phyloP scores from a whole-genome alignment of 106 monocot genomes.

The Phalaenopsis equestris region DNA sequence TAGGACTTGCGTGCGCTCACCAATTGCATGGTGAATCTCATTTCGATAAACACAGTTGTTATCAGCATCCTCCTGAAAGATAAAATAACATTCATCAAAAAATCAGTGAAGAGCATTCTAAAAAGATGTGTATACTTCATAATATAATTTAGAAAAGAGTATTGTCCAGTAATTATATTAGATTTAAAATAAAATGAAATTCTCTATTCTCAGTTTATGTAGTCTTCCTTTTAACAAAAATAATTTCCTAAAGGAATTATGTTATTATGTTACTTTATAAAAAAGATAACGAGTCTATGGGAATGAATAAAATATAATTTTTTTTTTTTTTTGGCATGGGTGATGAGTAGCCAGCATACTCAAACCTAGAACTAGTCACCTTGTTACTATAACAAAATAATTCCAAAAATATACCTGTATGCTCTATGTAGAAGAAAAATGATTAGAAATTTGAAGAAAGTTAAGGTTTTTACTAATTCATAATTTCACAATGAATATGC shows the following conservation, averaged over 20 bases:
- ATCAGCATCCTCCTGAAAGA: constrained; percentile 47
- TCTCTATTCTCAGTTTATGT: not conserved
- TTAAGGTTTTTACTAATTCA: too few species aligned
- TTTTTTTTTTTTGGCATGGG: not conserved
- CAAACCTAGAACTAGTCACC: too few species aligned
- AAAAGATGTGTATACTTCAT: not conserved
- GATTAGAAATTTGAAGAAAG: too few species aligned
- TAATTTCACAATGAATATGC: too few species aligned
- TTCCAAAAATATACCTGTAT: too few species aligned
- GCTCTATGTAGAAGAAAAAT: too few species aligned
- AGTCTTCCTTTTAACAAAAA: not conserved
- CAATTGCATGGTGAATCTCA: constrained; percentile 49
- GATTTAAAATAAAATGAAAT: not conserved
- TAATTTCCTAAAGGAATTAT: not conserved
- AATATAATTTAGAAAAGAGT: not conserved
- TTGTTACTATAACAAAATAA: too few species aligned
- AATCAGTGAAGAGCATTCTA: not conserved
- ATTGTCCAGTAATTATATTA: not conserved
- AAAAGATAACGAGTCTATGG: not conserved
- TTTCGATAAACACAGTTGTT: constrained; percentile 73
- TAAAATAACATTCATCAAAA: not conserved
- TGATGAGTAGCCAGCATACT: not conserved
- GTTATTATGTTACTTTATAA: not conserved
- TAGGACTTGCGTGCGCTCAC: constrained; percentile 40
- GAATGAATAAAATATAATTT: not conserved